phyloP scores from a whole-genome alignment of 2,329 filamentous ascomycete species.

The Berkeleyomyces basicola region DNA sequence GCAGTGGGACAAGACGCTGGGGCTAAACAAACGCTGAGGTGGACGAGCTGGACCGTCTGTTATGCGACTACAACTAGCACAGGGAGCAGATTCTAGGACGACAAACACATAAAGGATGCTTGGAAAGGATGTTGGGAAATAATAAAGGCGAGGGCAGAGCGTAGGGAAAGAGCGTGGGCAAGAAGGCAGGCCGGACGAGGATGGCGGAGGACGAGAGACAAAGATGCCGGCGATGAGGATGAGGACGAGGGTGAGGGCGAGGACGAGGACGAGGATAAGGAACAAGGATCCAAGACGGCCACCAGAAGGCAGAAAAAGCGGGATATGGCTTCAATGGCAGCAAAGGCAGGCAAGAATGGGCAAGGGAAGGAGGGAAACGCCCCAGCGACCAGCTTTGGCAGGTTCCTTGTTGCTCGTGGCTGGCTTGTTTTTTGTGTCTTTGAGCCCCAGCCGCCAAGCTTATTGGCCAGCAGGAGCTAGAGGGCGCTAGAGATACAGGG shows the following conservation, averaged over 20 bases:
- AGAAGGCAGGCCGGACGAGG: background rate
- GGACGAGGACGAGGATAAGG: background rate
- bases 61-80: background rate
- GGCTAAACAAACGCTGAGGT: background rate
- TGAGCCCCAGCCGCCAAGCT: background rate
- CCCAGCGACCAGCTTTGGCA: background rate
- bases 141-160: background rate
- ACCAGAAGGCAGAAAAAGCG: background rate
- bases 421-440: background rate
- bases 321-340: background rate
- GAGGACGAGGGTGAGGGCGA: background rate
- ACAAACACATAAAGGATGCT: background rate
- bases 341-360: background rate
- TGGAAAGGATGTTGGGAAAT: background rate
- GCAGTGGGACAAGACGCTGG: conserved; percentile 1
- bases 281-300: background rate
- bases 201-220: background rate
- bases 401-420: background rate
- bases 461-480: background rate
- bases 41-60: background rate
- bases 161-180: background rate
- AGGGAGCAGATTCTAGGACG: background rate
- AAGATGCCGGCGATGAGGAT: background rate
- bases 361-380: background rate
- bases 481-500: background rate